Evolutionary conservation across 305 asterid genomes (phyloP), one percentile per base, ranked within the genome.

Genomic region (Fraxinus velutina): DNA sequence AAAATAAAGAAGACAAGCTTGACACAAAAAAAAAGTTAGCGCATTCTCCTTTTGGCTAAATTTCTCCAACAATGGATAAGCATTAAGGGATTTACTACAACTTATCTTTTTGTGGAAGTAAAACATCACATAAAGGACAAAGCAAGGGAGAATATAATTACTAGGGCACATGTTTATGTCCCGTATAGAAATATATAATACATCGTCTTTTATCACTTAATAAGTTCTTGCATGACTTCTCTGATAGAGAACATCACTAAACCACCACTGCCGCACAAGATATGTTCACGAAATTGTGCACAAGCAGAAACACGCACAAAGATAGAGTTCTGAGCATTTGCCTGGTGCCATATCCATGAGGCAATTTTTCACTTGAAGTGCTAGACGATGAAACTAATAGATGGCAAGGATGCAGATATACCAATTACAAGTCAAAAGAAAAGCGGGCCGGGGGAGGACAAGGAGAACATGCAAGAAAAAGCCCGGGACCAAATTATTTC

Each of bases 11-110:
- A 75, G 29, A 34, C 29, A 78, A 39, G 32, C 73, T 57, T 44
- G 60, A 36, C 73, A 30, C 4, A 30, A 21, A 75, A 75, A 71
- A 42, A 80, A 47, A 71, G 73, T 66, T 19, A 68, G 52, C 60
- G 30, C 15, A 33, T 39, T 27, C 47, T 24, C 33, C 6, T 8
- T 71, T 3, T 12, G 52, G 44, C 77, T 77, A 78, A 68, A 50
- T 80, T 70, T 81, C 83, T 75, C 66, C 70, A 19, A 60, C 70
- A 21, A 60, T 21, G 70, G 70, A 60, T 19, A 60, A 60, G 32
- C 29, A 19, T 13, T 60, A 60, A 60, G 29, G 70, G 70, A 8
- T 60, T 21, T 60, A 19, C 70, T 60, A 60, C 70, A 60, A 60
- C 15, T 42, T 42, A 60, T 8, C 24, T 62, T 62, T 62, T 75